Evolutionary conservation across 2,329 filamentous ascomycete genomes (phyloP).

Genomic region (Cercospora canescens): DNA sequence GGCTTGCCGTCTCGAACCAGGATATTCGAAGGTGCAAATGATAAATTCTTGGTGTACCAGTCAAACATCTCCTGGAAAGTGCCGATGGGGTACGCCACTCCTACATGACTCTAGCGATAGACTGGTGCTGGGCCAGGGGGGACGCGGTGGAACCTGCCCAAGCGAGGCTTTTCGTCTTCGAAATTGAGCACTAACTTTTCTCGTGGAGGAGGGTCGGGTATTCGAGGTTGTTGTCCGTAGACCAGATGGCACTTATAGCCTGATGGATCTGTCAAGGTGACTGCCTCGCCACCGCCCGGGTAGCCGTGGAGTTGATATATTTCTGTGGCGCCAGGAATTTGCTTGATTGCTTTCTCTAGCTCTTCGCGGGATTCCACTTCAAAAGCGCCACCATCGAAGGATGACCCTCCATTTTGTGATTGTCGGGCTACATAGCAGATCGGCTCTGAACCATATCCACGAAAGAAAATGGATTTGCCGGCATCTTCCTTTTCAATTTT

Average conservation of each 20-base stretch:
- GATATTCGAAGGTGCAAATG: conserved; percentile 44
- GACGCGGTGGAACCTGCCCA: conserved; percentile 43
- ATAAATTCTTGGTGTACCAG: conserved; percentile 49
- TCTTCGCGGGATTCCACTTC: conserved; percentile 45
- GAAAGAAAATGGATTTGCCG: neutral
- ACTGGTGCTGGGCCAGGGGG: conserved; percentile 51
- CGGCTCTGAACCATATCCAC: neutral
- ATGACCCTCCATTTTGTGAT: neutral
- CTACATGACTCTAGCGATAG: neutral
- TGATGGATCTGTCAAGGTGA: conserved; percentile 43
- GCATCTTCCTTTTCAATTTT: neutral
- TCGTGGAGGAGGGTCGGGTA: neutral
- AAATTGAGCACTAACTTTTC: conserved; percentile 40
- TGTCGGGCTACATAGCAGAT: neutral
- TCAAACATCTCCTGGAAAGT: conserved; percentile 22
- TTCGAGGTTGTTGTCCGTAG: conserved; percentile 36
- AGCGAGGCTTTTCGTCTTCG: conserved; percentile 38
- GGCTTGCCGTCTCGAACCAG: conserved; percentile 21
- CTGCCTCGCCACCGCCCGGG: conserved; percentile 41
- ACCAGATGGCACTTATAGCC: conserved; percentile 45
- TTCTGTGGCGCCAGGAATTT: conserved; percentile 41
- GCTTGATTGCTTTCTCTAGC: conserved; percentile 43
- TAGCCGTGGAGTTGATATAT: conserved; percentile 33
- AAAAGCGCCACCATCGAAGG: conserved; percentile 44
- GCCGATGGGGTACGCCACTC: neutral